Conservation (phyloP, 73 alveolate species). For the Diophrys appendiculata region DNA sequence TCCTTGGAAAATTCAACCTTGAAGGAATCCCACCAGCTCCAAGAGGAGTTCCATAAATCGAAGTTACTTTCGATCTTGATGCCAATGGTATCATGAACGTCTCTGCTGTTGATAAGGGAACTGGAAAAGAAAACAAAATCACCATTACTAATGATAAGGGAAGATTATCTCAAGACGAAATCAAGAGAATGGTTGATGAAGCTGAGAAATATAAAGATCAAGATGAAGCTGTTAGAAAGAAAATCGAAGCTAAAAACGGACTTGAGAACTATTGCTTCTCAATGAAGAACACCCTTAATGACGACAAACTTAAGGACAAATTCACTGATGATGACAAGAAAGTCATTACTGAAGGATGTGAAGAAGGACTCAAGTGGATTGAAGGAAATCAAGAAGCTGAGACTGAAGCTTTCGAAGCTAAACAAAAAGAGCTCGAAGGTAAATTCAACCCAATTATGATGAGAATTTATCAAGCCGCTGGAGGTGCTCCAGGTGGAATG, state of each 20-base stretch:
- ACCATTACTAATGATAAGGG: constrained; percentile 81
- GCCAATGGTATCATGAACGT: constrained; percentile 73
- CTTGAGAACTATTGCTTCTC: constrained; percentile 82
- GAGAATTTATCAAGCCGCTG: constrained; percentile 89
- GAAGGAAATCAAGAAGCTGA: constrained; percentile 73
- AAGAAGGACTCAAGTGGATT: constrained; percentile 81
- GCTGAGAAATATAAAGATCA: constrained; percentile 91
- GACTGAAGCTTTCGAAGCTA: constrained; percentile 64
- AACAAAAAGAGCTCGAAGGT: constrained; percentile 76
- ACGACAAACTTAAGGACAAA: constrained; percentile 83
- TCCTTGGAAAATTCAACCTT: constrained; percentile 95
- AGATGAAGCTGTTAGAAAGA: constrained; percentile 81
- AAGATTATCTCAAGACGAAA: constrained; percentile 75
- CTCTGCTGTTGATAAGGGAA: constrained; percentile 33
- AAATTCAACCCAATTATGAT: constrained; percentile 94
- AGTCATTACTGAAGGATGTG: constrained; percentile 62
- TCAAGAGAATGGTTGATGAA: constrained; percentile 80
- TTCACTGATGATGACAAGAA: constrained; percentile 83
- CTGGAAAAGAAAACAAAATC: constrained; percentile 64
- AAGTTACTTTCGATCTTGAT: constrained; percentile 56
- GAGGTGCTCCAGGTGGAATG: constrained; percentile 85
- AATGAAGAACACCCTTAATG: constrained; percentile 82
- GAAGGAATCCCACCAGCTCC: constrained; percentile 56
- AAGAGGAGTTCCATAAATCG: constrained; percentile 68
- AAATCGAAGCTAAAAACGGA: constrained; percentile 88